Conservation (phyloP, 2,329 filamentous ascomycete genomes). For the Beauveria sp. region DNA sequence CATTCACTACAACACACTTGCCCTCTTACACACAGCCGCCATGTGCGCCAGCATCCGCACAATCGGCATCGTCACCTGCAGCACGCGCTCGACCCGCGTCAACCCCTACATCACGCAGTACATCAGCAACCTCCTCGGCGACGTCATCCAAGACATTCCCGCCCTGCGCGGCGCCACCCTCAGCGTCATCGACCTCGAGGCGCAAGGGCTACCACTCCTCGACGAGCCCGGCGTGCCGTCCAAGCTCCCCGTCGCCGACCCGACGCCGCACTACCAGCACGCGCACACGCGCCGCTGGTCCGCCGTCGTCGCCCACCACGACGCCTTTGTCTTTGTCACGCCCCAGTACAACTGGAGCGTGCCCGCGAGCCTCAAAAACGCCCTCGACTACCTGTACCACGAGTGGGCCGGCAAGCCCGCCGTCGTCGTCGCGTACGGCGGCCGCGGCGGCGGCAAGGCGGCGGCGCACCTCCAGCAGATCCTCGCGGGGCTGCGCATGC, state of each 20-base stretch:
- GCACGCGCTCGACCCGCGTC: slow-evolving; percentile 26
- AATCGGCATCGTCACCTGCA: slow-evolving; percentile 31
- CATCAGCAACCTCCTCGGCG: slow-evolving; percentile 21
- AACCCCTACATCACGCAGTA: slow-evolving; percentile 27
- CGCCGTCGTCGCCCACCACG: slow-evolving; percentile 33
- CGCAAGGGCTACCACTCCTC: slow-evolving; percentile 36
- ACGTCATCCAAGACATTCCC: neutral
- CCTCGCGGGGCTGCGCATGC: slow-evolving; percentile 14
- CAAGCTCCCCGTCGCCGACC: slow-evolving; percentile 25
- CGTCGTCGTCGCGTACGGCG: slow-evolving; percentile 47
- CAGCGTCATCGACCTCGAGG: slow-evolving; percentile 27
- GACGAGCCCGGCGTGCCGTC: slow-evolving; percentile 34
- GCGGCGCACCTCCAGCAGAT: slow-evolving; percentile 15
- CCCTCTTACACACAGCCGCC: neutral
- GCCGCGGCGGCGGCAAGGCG: slow-evolving; percentile 28
- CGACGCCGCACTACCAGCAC: slow-evolving; percentile 27
- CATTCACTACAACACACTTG: neutral
- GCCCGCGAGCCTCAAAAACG: slow-evolving; percentile 50
- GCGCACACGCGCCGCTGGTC: slow-evolving; percentile 39
- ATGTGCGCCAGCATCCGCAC: slow-evolving; percentile 9
- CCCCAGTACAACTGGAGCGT: slow-evolving; percentile 51
- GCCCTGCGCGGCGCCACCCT: slow-evolving; percentile 16
- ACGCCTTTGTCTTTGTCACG: slow-evolving; percentile 42
- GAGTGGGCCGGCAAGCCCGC: slow-evolving; percentile 51
- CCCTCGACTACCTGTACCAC: slow-evolving; percentile 52